These are phyloP conservation scores for Scedosporium apiospermum DNA, from an alignment of 2,329 filamentous ascomycete species.

Conservation along the genomic window DNA sequence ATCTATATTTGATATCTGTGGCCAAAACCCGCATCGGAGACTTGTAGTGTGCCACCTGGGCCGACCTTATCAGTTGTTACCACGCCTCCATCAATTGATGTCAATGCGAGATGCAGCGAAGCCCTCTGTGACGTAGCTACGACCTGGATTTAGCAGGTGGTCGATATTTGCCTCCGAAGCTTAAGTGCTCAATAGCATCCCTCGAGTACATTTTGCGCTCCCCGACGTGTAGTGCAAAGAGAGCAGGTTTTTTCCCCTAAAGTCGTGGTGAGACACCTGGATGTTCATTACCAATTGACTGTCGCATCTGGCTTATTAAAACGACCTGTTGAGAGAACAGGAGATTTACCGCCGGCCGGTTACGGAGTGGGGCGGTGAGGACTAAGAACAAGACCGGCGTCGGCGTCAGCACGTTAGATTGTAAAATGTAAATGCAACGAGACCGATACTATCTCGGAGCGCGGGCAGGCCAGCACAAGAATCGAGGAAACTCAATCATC, in stretches of 20 bases:
- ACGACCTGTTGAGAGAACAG: too few relatives aligned
- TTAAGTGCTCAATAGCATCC: not conserved
- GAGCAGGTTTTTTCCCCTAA: not conserved
- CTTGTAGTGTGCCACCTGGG: not conserved
- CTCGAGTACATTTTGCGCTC: not conserved
- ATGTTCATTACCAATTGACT: too few relatives aligned
- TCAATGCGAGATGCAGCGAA: not conserved
- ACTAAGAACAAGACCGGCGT: too few relatives aligned
- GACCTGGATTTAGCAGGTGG: not conserved
- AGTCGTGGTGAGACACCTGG: too few relatives aligned
- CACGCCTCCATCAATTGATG: not conserved
- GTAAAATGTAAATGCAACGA: too few relatives aligned
- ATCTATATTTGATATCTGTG: not conserved
- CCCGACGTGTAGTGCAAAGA: not conserved
- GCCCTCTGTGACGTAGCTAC: not conserved
- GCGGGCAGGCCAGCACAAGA: too few relatives aligned
- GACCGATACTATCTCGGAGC: too few relatives aligned
- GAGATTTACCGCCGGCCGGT: too few relatives aligned
- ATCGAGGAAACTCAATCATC: too few relatives aligned
- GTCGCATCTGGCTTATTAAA: too few relatives aligned
- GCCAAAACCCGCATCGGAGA: not conserved
- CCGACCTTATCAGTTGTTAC: not conserved
- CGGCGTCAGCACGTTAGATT: too few relatives aligned
- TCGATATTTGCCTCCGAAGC: not conserved
- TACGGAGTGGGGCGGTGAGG: too few relatives aligned